Conservation (phyloP, 2,329 filamentous ascomycete genomes). For the Fusarium nygamai region DNA sequence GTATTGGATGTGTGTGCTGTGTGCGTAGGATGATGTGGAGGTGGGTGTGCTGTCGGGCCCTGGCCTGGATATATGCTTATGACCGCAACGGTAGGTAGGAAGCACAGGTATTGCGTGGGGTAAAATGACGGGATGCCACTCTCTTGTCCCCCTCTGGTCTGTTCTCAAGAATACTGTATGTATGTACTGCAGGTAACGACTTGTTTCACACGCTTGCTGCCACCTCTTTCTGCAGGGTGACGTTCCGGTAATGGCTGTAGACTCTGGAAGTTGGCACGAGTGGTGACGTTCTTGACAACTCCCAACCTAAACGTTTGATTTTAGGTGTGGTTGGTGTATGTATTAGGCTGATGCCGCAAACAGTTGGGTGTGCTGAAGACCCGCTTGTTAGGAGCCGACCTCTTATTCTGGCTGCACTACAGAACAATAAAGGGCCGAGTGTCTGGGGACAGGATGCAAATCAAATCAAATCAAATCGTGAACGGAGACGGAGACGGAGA, state of each 20-base stretch:
- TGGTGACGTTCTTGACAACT: constrained; percentile 27
- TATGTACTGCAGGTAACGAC: background rate
- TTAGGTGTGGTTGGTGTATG: constrained; percentile 7
- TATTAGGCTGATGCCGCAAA: constrained; percentile 31
- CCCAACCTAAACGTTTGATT: background rate
- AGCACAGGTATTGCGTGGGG: constrained; percentile 17
- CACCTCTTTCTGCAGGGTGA: constrained; percentile 25
- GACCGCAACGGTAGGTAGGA: background rate
- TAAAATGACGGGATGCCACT: constrained; percentile 27
- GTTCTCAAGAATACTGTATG: background rate
- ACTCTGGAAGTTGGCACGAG: constrained; percentile 12
- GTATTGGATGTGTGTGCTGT: background rate
- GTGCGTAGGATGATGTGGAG: background rate
- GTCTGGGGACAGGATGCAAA: constrained; percentile 1
- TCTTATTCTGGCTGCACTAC: background rate
- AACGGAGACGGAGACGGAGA: constrained; percentile 29
- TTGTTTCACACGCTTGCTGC: constrained; percentile 19
- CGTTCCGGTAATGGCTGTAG: background rate
- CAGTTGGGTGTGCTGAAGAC: background rate
- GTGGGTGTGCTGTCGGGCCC: constrained; percentile 10
- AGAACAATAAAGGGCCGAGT: constrained; percentile 22
- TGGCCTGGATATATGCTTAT: constrained; percentile 20
- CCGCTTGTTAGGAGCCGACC: background rate
- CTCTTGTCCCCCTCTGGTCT: constrained; percentile 5
- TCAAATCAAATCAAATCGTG: background rate